A percentile compares a stretch with the other conserved stretches of the same genome.
phyloP scores from a whole-genome alignment of 345 rosid species.

The Microcos paniculata region DNA sequence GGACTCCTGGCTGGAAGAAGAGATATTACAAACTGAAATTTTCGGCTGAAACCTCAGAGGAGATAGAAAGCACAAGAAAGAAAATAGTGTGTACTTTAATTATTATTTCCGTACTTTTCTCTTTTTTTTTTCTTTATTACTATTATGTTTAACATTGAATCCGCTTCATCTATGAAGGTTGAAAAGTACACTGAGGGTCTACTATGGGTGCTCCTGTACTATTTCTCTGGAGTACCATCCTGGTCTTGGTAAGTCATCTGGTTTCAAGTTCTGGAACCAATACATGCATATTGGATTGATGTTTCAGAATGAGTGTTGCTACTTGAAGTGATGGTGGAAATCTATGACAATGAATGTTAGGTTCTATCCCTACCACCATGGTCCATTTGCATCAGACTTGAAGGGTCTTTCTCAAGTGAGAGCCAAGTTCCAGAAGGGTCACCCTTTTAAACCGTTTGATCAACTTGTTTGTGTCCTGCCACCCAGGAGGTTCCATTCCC shows the following conservation, averaged over 20 bases:
- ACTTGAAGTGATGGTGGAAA: background rate
- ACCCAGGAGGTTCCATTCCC: constrained; percentile 16
- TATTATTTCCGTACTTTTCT: background rate
- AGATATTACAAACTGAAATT: constrained; percentile 29
- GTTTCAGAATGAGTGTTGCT: background rate
- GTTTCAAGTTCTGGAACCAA: background rate
- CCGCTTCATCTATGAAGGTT: constrained; percentile 12
- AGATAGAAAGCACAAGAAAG: constrained; percentile 9
- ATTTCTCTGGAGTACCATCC: constrained; percentile 27
- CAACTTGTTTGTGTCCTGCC: constrained; percentile 30
- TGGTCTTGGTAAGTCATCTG: constrained; percentile 28
- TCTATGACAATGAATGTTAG: constrained; percentile 3
- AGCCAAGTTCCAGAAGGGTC: constrained; percentile 20
- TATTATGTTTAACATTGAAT: background rate
- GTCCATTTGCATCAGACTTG: constrained; percentile 29
- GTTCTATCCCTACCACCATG: constrained; percentile 28
- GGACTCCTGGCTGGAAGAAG: constrained; percentile 21
- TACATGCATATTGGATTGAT: background rate
- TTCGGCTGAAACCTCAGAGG: background rate
- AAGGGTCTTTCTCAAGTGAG: constrained; percentile 22
- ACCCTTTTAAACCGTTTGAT: constrained; percentile 26
- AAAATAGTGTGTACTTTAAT: constrained; percentile 17
- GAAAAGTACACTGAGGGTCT: constrained; percentile 28
- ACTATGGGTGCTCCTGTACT: constrained; percentile 27
- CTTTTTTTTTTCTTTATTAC: no score